phyloP scores from a whole-genome alignment of 1,139 yeast genomes.

The Yueomyces sp. region DNA sequence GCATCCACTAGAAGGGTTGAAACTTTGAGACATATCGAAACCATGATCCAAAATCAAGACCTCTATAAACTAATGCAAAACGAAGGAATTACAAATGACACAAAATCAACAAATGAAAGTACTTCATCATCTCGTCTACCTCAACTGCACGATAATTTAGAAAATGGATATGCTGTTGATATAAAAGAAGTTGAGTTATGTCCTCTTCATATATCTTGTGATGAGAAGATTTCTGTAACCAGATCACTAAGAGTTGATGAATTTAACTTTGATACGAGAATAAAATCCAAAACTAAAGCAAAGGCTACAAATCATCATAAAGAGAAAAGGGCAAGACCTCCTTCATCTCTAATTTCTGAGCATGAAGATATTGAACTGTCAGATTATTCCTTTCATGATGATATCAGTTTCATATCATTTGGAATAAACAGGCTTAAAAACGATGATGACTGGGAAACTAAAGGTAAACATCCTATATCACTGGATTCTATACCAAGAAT shows the following conservation, averaged over 20 bases:
- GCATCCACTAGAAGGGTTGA: constrained; percentile 4
- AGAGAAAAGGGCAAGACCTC: background rate
- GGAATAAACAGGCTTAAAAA: background rate
- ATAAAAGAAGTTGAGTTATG: constrained; percentile 15
- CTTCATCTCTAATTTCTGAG: background rate
- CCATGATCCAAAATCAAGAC: constrained; percentile 1
- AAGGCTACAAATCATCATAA: background rate
- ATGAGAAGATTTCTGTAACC: constrained; percentile 4
- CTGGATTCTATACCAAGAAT: no score
- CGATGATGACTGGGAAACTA: background rate
- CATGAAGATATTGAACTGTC: background rate
- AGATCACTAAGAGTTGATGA: constrained; percentile 2
- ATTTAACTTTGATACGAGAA: background rate
- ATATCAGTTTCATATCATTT: background rate
- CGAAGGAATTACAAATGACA: constrained; percentile 1
- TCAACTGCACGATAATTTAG: background rate
- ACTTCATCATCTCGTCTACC: background rate
- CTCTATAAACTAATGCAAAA: background rate
- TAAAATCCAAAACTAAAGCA: background rate
- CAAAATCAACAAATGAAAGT: background rate
- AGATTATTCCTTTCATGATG: background rate
- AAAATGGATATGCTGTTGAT: constrained; percentile 6
- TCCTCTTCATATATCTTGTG: constrained; percentile 1
- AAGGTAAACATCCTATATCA: no score
- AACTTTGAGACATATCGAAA: constrained; percentile 14